Conservation (phyloP, 768 basidiomycete genomes). For the Hypsizygus marmoreus region DNA sequence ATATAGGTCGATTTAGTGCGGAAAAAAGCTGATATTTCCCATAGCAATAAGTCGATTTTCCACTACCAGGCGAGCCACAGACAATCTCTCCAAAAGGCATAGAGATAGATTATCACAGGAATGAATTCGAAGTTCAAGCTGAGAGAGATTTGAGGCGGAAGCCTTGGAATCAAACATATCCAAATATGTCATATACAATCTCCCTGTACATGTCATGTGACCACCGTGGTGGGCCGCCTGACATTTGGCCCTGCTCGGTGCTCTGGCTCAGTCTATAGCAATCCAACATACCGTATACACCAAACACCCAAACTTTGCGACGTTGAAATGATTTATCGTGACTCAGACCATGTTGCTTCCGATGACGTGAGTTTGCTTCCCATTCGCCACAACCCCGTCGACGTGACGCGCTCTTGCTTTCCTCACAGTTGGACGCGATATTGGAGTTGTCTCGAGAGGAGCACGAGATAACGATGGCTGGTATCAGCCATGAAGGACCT, state of each 20-base stretch:
- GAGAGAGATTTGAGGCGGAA: background rate
- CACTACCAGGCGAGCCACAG: constrained; percentile 83
- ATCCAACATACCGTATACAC: too few species aligned
- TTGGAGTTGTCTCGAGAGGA: constrained; percentile 25
- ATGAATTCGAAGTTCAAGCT: background rate
- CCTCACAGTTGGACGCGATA: constrained; percentile 23
- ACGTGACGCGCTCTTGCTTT: background rate
- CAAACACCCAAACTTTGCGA: too few species aligned
- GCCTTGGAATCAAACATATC: too few species aligned
- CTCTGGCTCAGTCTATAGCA: too few species aligned
- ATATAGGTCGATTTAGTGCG: constrained; percentile 82
- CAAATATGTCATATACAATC: too few species aligned
- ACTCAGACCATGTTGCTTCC: constrained; percentile 28
- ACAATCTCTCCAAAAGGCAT: constrained; percentile 92
- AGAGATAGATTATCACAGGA: too few species aligned
- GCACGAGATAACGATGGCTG: constrained; percentile 6
- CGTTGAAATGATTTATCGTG: constrained; percentile 8
- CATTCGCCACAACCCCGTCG: background rate
- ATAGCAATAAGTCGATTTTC: constrained; percentile 87
- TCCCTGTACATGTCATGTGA: too few species aligned
- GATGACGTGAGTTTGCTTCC: constrained; percentile 30
- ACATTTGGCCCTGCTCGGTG: too few species aligned
- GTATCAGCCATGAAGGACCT: background rate
- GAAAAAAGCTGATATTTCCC: constrained; percentile 89
- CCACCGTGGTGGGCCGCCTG: too few species aligned